These are phyloP conservation scores for Tanacetum coccineum DNA, from an alignment of 129 eudicot species.

Conservation along the genomic window DNA sequence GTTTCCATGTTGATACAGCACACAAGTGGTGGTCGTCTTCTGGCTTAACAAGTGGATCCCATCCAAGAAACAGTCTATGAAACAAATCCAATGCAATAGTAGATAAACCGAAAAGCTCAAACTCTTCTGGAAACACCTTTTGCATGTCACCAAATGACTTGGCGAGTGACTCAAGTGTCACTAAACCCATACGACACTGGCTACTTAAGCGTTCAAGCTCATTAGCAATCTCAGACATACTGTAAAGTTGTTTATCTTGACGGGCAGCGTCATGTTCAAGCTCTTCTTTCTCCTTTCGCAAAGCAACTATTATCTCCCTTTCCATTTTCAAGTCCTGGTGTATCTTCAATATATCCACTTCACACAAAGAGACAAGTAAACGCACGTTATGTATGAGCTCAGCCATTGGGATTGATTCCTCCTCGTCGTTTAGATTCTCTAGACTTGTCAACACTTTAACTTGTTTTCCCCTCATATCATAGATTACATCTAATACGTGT, in stretches of 20 bases:
- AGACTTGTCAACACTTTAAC: no score
- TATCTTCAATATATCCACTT: constrained; percentile 51
- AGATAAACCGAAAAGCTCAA: no score
- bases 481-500: no score
- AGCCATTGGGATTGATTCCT: constrained; percentile 34
- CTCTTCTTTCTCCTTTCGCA: constrained; percentile 59
- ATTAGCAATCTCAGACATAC: constrained; percentile 40
- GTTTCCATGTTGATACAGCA: no score
- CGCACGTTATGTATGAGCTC: constrained; percentile 38
- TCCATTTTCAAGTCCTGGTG: constrained; percentile 57
- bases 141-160: constrained; percentile 20
- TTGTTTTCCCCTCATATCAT: no score
- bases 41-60: no score
- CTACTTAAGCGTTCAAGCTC: constrained; percentile 40
- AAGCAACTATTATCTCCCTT: constrained; percentile 47
- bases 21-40: no score
- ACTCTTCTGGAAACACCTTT: no score
- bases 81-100: no score
- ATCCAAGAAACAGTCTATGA: no score
- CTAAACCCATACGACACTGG: constrained; percentile 31
- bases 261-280: constrained; percentile 40
- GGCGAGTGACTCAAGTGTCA: constrained; percentile 56
- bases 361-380: constrained; percentile 45
- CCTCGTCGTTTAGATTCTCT: constrained; percentile 38
- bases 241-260: constrained; percentile 52